Conservation (phyloP, 2,329 filamentous ascomycete species). For the Penicillium hordei region DNA sequence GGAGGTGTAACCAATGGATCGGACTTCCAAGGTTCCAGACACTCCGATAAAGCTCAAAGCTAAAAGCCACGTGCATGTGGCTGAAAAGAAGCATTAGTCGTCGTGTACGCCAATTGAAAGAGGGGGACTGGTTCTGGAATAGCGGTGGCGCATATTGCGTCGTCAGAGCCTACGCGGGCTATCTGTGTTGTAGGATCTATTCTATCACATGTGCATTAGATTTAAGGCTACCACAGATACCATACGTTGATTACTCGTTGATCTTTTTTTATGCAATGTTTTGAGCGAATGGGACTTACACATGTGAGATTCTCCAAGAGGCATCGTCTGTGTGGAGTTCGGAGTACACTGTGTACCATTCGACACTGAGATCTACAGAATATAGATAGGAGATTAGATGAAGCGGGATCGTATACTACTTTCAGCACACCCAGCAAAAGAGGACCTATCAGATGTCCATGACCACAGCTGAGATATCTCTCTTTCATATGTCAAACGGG, state of each 20-base stretch:
- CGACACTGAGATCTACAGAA: no score
- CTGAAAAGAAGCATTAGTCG: neutral
- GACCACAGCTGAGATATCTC: neutral
- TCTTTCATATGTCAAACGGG: neutral
- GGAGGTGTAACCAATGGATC: neutral
- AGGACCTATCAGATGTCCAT: neutral
- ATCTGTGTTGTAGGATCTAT: neutral
- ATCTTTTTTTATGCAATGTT: neutral
- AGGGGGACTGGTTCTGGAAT: neutral
- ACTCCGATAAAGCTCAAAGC: neutral
- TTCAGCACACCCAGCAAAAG: neutral
- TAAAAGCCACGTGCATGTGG: constrained; percentile 8
- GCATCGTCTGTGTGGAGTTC: no score
- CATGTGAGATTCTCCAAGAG: neutral
- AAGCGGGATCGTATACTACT: neutral
- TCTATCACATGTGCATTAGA: neutral
- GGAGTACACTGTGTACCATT: neutral
- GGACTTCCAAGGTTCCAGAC: neutral
- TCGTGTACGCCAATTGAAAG: neutral
- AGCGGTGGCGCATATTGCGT: neutral
- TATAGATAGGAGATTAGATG: neutral
- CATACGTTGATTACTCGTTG: neutral
- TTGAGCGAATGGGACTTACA: no score
- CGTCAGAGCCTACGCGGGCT: neutral
- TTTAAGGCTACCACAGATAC: neutral